Base-by-base conservation (phyloP, 2,329 filamentous ascomycete species). In the Reticulascus tulasneorum region DNA sequence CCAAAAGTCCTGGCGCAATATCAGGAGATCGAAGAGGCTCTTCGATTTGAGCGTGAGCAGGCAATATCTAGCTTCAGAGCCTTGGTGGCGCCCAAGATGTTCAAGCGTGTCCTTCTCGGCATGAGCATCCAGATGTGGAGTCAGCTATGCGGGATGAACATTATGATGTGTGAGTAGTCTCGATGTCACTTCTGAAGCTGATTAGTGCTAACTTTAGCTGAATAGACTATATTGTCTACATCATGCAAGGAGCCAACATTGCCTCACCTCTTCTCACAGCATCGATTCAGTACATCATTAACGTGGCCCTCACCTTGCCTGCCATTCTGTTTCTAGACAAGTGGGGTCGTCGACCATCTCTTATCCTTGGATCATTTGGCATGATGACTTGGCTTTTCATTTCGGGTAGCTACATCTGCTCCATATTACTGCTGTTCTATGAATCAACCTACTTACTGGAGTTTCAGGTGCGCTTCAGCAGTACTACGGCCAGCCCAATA, bases 391-490 rank as follows among this genome's bases (percentile, higher is more conserved):
- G 73, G 63, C 62, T 84, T 35, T 81, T 82, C 51, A 70, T 77
- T 44, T 78, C 76, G 23, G n/a, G n/a, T n/a, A n/a, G n/a, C n/a
- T n/a, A n/a, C n/a, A n/a, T n/a, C n/a, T n/a, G n/a, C n/a, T n/a
- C n/a, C n/a, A n/a, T n/a, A n/a, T n/a, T n/a, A n/a, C n/a, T n/a
- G n/a, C n/a, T n/a, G n/a, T n/a, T n/a, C n/a, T n/a, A n/a, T n/a
- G n/a, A n/a, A n/a, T n/a, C n/a, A n/a, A n/a, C n/a, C n/a, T n/a
- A n/a, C n/a, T n/a, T n/a, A n/a, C n/a, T n/a, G n/a, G n/a, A n/a
- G n/a, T n/a, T n/a, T n/a, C n/a, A n/a, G 79, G 77, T 55, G 73
- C 71, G 9, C 62, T 86, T 2, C 75, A 83, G 53, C 79, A 78
- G 9, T 60, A 64, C 18, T 77, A 79, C 41, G 80, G 81, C 23